Base-by-base conservation (phyloP, 129 eudicot species). In the Arctium minus region DNA sequence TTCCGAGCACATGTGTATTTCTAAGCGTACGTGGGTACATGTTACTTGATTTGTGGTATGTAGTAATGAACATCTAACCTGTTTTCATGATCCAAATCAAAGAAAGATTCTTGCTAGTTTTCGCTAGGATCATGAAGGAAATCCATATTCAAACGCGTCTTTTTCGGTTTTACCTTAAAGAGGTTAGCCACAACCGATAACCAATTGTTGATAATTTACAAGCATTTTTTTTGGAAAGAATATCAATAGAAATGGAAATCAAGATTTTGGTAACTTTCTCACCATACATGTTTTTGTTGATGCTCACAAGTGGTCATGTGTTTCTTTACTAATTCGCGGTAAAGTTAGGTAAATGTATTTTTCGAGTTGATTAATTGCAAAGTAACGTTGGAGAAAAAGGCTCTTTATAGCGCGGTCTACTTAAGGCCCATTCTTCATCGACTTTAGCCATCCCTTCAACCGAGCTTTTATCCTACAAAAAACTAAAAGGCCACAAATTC, bases 361-460 rank as follows among this genome's bases (percentile, higher is more conserved):
- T 62, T 84, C 84, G n/a, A 42, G 56, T 79, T 72, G 38, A 72
- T 62, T 73, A 39, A 60, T 60, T 4, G n/a, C 62, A 39, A 73
- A 4, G 68, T 60, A 60, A 18, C 27, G 9, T n/a, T 60, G 2
- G 68, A 17, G 17, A 50, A 22, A 33, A 60, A 60, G 68, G 22
- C 29, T 60, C 68, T 60, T 60, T 60, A 17, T 60, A 17, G 9
- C 29, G 29, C 1, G 27, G 36, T 84, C 71, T 84, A 84, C 83
- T 73, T 84, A 84, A 84, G 75, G 36, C 83, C 83, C 75, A 78
- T 53, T 84, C 56, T 72, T 79, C 87, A 72, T 83, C 42, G 38
- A 56, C 74, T 71, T 39, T 29, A 18, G 10, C 42, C 82, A 83
- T 77, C 74, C 64, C 50, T 77, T 75, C 81, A 75, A 76, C 42